Base-by-base conservation (phyloP, 495 filamentous ascomycete genomes). In the Letharia lupina region DNA sequence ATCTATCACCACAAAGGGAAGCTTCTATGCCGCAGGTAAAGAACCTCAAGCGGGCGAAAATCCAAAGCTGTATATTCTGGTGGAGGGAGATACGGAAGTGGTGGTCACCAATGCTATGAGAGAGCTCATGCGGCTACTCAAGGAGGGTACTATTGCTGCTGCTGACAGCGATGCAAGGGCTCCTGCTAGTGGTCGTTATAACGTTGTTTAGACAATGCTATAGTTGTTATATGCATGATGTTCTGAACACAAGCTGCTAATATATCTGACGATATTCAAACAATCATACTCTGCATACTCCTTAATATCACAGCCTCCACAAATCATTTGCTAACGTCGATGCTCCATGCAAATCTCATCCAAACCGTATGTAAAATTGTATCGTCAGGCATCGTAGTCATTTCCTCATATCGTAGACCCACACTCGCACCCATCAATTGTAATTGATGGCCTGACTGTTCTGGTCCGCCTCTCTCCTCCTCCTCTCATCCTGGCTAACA, bases 1-100 rank as follows among this genome's bases (percentile, higher is more conserved):
- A 10, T 95, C 90, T 6, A 99, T 99, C 75, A 99, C 94, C 0
- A 97, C 91, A 56, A 99, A 99, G 77, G 94, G 94, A 64, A 93
- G 79, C 64, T 98, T 88, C 76, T 98, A 97, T 69, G 75, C 87
- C 2, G 60, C 86, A 3, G 94, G 93, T 62, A 96, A 94, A 75
- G 86, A 89, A 65, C 90, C 90, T 10, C 84, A 82, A 47, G 75
- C 87, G 3, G 86, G 85, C 33, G 87, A 86, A 52, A 86, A 89
- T 60, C 89, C 94, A 12, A 98, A 98, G 78, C 79, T 98, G 65
- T 98, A 98, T 73, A 96, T 98, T 71, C 81, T 98, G 45, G 95
- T 98, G 44, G 94, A 98, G 72, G 94, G 94, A 31, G 94, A 98
- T 74, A 98, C 95, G 0, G 94, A 98, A 75, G 77, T 95, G 60